Conservation (phyloP, 2,329 filamentous ascomycete species). For the Aspergillus sp. region DNA sequence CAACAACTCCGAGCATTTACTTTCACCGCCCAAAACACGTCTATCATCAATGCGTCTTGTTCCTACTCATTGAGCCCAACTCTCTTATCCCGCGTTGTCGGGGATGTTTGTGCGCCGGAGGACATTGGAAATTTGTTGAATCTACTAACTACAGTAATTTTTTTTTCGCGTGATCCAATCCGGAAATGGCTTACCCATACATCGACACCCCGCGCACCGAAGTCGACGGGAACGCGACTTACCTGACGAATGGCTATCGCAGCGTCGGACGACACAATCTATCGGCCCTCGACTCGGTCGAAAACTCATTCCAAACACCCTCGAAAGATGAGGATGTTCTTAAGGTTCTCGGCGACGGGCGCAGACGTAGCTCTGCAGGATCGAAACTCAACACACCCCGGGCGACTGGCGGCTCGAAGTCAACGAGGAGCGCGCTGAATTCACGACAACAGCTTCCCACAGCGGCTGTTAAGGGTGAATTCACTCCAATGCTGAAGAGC, state of each 20-base stretch:
- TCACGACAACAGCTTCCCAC: constrained; percentile 70
- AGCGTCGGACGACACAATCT: constrained; percentile 42
- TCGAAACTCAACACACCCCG: constrained; percentile 72
- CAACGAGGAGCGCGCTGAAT: constrained; percentile 55
- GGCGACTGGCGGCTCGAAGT: constrained; percentile 56
- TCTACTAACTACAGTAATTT: constrained; percentile 7
- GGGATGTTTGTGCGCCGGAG: constrained; percentile 31
- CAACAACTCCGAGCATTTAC: constrained; percentile 35
- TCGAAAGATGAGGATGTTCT: constrained; percentile 75
- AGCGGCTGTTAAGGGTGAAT: constrained; percentile 67
- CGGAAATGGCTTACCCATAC: constrained; percentile 64
- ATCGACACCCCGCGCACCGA: constrained; percentile 82
- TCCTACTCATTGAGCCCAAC: constrained; percentile 7
- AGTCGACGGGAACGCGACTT: constrained; percentile 80
- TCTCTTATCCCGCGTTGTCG: not conserved
- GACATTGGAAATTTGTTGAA: constrained; percentile 1
- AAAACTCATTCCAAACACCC: constrained; percentile 82
- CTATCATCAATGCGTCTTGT: constrained; percentile 17
- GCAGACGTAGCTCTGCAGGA: constrained; percentile 50
- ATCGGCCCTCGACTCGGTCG: constrained; percentile 72
- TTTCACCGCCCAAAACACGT: constrained; percentile 37
- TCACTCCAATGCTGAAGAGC: constrained; percentile 88
- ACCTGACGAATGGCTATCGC: constrained; percentile 67
- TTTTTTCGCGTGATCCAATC: constrained; percentile 18
- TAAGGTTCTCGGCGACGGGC: constrained; percentile 69